A percentile compares a stretch with the other conserved stretches of the same genome.
Evolutionary conservation across 2,329 filamentous ascomycete genomes (phyloP).

Genomic region (Penicillium sp.): DNA sequence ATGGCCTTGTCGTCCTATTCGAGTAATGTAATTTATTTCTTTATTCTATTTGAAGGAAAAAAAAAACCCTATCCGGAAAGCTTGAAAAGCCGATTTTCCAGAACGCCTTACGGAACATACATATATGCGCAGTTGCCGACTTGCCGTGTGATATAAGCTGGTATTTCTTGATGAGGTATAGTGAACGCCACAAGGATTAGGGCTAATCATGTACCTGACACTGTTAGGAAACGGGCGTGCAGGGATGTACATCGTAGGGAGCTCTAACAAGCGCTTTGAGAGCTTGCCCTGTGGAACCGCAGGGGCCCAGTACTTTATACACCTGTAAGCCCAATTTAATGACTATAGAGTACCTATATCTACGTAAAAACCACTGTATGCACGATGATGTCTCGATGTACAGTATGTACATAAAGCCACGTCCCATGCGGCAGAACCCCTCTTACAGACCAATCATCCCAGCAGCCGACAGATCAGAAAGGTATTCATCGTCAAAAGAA

Average conservation of each 20-base stretch:
- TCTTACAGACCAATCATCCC: not conserved
- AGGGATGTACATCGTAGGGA: not conserved
- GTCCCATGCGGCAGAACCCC: not conserved
- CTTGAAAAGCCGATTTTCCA: not conserved
- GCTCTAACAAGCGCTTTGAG: not conserved
- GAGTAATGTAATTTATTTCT: not conserved
- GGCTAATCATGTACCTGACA: not conserved
- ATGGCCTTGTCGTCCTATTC: slow-evolving; percentile 7
- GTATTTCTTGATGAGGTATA: not conserved
- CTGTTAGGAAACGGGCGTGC: slow-evolving; percentile 3
- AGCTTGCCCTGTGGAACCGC: not conserved
- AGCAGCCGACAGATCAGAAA: slow-evolving; percentile 1
- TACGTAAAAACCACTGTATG: slow-evolving; percentile 1
- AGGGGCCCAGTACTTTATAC: not conserved
- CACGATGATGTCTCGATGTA: slow-evolving; percentile 8
- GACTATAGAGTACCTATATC: not conserved
- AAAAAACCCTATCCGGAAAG: not conserved
- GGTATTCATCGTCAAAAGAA: slow-evolving; percentile 18
- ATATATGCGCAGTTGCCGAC: not conserved
- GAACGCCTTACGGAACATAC: not conserved
- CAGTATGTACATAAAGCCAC: not conserved
- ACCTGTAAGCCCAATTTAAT: not conserved
- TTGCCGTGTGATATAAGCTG: not conserved
- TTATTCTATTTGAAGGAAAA: not conserved
- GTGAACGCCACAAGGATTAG: not conserved